Base-by-base conservation (phyloP, 495 filamentous ascomycete species). In the Hyaloscypha variabilis region DNA sequence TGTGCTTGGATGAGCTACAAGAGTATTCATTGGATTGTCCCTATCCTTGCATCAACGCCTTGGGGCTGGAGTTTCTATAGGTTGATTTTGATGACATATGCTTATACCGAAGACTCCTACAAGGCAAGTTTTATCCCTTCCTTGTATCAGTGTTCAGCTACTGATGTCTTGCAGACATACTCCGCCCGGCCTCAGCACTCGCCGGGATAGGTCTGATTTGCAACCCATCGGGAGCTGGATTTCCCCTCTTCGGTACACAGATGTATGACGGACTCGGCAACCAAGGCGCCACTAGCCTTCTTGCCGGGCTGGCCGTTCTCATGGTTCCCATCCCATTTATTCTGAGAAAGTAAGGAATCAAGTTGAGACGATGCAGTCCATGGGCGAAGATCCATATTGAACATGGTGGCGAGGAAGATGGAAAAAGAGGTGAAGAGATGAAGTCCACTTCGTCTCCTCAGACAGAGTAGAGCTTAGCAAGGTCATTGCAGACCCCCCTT, bases 11-110 rank as follows among this genome's bases (percentile, higher is more conserved):
- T 10, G 4, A 10, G 74, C 29, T 81, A 77, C 56, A 63, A 60
- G 8, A 76, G 68, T 58, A 73, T 83, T 23, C 78, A 80, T 62
- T 82, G 76, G 76, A 75, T 83, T 42, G 77, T 82, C 1, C 81
- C 81, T 0, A 79, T 84, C n/a, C 72, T 83, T 52, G 81, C 79
- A 0, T 77, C 77, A 0, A 71, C 75, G 0, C 71, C 74, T 58
- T 82, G 72, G 66, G 79, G 79, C 21, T 74, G 74, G 76, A 67
- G 70, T 14, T 75, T 77, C 64, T 77, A 73, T 55, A 75, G 69
- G 13, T 60, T 75, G 28, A 73, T 75, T 23, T 36, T 76, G 21
- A 77, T 74, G 65, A 63, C 65, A 19, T 67, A 62, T 39, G 56
- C 30, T 21, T 67, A 62, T 39, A 63, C 65, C 4, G 63, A 60